Conservation (phyloP, 2,329 filamentous ascomycete genomes). For the Arachnomyces sp. region DNA sequence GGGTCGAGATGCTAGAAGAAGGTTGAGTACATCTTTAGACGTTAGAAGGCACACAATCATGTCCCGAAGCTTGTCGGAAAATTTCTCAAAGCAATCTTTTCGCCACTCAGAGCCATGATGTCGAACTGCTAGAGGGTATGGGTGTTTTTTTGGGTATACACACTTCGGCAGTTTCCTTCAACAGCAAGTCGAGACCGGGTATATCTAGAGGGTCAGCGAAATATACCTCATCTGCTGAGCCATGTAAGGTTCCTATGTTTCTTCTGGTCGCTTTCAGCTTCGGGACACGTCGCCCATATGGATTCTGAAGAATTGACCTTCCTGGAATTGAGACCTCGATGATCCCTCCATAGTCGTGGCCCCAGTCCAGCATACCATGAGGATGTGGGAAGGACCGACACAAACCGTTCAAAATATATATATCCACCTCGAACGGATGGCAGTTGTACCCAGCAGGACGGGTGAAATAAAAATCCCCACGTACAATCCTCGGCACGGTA, state of each 20-base stretch:
- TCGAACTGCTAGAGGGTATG: neutral
- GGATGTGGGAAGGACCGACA: neutral
- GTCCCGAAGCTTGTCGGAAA: neutral
- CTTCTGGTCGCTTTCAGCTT: neutral
- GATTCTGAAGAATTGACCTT: neutral
- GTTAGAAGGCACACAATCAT: constrained; percentile 1
- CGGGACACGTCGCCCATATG: neutral
- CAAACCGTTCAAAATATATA: neutral
- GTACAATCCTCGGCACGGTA: neutral
- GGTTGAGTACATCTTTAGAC: constrained; percentile 1
- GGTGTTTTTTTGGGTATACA: neutral
- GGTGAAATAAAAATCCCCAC: constrained; percentile 1
- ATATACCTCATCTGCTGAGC: neutral
- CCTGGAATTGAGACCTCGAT: neutral
- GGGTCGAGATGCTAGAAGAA: neutral
- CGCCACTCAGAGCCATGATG: neutral
- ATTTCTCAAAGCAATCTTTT: neutral
- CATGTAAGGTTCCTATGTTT: neutral
- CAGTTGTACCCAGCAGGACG: neutral
- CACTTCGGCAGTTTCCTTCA: neutral
- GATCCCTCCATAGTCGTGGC: constrained; percentile 3
- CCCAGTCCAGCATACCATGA: neutral
- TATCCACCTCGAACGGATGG: neutral
- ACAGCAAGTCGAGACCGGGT: neutral
- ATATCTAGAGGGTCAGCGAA: neutral